Base-by-base conservation (phyloP, 768 basidiomycete species). In the Gelatoporia subvermispora region DNA sequence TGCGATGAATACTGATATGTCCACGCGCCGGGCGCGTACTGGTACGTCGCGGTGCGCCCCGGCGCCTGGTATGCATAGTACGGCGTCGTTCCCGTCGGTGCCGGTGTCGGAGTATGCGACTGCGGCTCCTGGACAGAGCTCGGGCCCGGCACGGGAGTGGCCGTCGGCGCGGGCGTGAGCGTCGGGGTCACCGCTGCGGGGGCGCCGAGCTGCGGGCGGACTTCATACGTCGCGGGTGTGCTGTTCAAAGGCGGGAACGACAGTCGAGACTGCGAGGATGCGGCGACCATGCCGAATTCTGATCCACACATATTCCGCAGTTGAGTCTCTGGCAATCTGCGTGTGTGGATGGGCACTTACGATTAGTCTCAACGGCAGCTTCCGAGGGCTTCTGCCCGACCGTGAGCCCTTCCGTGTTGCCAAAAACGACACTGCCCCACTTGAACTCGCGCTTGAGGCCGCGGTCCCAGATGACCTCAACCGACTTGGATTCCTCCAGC, bases 401-500 rank as follows among this genome's bases (percentile, higher is more conserved):
- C 16, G 66, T 60, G 46, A 82, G 80, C 4, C 72, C 78, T 41
- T 86, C 85, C 1, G 79, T 82, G 42, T 74, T 81, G n/a, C 85
- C 87, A 50, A 88, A 84, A 17, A 90, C 76, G 17, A 91, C 79
- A 57, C 81, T 83, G 23, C 82, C 78, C 88, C 88, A 91, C 63
- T 87, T 89, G 60, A 91, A 87, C 62, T 89, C 87, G 47, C 80
- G 73, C 65, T 82, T 85, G 34, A 80, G 55, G 8, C 82, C 84
- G 22, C 77, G 72, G 60, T 89, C 88, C 86, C 91, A 93, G 7
- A 88, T 63, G 3, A 94, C 90, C 61, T 86, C 84, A 0, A 94
- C 83, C 8, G 82, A 82, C 43, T 77, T 73, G 1, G 73, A 76
- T 54, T 84, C 85, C 53, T 85, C 82, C 31, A 85, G 68, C 16